A percentile compares a stretch with the other conserved stretches of the same genome.
phyloP scores from a whole-genome alignment of 805 yeast species.

The Candida dajiaensis region DNA sequence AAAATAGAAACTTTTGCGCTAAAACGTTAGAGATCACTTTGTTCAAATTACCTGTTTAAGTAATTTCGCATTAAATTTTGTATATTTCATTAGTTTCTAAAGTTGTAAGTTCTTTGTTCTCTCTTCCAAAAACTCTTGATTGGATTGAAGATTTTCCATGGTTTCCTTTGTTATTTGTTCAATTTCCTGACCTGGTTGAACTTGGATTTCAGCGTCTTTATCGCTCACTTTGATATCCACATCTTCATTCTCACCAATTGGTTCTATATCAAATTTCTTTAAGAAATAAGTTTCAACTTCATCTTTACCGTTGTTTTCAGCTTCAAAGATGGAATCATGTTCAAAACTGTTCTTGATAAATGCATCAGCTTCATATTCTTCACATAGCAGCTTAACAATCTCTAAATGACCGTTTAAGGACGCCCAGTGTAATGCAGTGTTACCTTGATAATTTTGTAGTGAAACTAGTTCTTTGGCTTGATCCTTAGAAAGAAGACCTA shows the following conservation, averaged over 20 bases:
- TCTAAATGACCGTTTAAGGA: slow-evolving; percentile 78
- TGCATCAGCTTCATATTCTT: slow-evolving; percentile 74
- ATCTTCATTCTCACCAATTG: slow-evolving; percentile 45
- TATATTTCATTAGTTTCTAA: neutral
- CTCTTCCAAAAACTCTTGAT: slow-evolving; percentile 25
- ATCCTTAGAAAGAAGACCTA: slow-evolving; percentile 40
- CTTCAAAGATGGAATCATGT: slow-evolving; percentile 85
- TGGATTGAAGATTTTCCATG: slow-evolving; percentile 32
- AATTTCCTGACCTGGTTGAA: slow-evolving; percentile 46
- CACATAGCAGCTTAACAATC: slow-evolving; percentile 64
- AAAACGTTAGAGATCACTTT: neutral
- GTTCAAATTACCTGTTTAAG: neutral
- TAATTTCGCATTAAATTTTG: neutral
- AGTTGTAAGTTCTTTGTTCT: slow-evolving; percentile 22
- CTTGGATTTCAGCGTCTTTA: slow-evolving; percentile 25
- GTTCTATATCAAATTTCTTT: slow-evolving; percentile 64
- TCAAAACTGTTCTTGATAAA: slow-evolving; percentile 66
- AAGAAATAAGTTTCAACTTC: slow-evolving; percentile 76
- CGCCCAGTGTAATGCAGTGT: slow-evolving; percentile 97
- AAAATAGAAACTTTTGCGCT: neutral
- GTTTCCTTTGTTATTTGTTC: slow-evolving; percentile 43
- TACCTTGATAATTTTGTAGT: slow-evolving; percentile 70
- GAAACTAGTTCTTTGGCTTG: slow-evolving; percentile 44
- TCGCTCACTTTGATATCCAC: slow-evolving; percentile 21
- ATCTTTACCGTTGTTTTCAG: slow-evolving; percentile 70